A percentile compares a stretch with the other conserved stretches of the same genome.
These are phyloP conservation scores for Vanrija pseudolonga DNA, from an alignment of 1,284 basidiomycete genomes.

Conservation along the genomic window DNA sequence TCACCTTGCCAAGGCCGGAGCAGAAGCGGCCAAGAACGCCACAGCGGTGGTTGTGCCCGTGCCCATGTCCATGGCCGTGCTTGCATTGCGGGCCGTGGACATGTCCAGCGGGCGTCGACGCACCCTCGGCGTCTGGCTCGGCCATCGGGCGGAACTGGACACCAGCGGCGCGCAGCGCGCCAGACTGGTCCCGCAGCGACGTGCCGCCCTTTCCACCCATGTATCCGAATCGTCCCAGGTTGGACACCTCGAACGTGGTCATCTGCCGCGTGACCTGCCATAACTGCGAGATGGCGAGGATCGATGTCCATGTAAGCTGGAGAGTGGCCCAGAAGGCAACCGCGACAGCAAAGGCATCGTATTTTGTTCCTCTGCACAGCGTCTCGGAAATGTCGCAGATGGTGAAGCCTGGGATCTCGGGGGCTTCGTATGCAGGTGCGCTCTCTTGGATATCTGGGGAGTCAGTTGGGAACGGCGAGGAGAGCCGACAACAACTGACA, in stretches of 20 bases:
- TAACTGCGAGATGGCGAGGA: conserved; percentile 78
- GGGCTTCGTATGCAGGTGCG: conserved; percentile 48
- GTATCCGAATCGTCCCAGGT: conserved; percentile 89
- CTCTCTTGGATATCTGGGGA: conserved; percentile 46
- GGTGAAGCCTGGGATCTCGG: conserved; percentile 51
- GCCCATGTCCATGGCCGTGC: conserved; percentile 21
- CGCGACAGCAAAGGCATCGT: conserved; percentile 79
- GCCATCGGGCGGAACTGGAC: conserved; percentile 13
- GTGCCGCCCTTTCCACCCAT: conserved; percentile 85
- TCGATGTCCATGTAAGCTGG: conserved; percentile 86
- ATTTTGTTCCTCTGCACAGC: conserved; percentile 61
- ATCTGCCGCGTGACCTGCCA: conserved; percentile 93
- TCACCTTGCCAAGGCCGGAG: conserved; percentile 19
- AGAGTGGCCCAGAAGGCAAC: conserved; percentile 80
- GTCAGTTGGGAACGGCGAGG: conserved; percentile 4
- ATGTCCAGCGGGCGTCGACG: not conserved
- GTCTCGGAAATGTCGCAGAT: conserved; percentile 64
- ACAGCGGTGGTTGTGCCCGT: conserved; percentile 28
- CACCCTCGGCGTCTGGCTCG: not conserved
- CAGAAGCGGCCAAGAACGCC: conserved; percentile 37
- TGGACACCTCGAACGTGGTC: conserved; percentile 94
- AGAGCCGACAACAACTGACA: conserved; percentile 57
- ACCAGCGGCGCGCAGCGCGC: conserved; percentile 38
- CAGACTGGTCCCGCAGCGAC: conserved; percentile 46
- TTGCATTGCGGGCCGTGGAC: conserved; percentile 4